Conservation (phyloP, 2,329 filamentous ascomycete genomes). For the Aschersonia sp. region DNA sequence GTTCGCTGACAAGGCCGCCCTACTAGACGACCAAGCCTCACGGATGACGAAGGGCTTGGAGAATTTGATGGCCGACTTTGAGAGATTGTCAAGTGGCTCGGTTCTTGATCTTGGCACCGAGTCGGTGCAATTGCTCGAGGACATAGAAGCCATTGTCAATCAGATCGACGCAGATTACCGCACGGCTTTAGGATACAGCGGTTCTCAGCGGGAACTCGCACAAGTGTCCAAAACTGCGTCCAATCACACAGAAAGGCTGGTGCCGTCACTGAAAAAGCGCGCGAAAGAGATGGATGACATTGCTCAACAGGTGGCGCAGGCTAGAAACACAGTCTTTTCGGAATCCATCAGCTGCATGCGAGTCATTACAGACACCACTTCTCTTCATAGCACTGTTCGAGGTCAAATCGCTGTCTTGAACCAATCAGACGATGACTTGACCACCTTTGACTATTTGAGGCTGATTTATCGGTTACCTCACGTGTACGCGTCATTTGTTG, state of each 20-base stretch:
- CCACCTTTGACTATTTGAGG: constrained; percentile 68
- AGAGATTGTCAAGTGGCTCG: constrained; percentile 40
- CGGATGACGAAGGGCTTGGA: constrained; percentile 49
- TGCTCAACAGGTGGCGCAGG: constrained; percentile 42
- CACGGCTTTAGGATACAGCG: constrained; percentile 54
- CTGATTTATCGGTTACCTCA: constrained; percentile 73
- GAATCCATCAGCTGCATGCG: constrained; percentile 66
- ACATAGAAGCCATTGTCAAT: constrained; percentile 72
- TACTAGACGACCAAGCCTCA: constrained; percentile 45
- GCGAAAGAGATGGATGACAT: constrained; percentile 47
- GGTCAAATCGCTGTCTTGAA: constrained; percentile 57
- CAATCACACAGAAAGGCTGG: constrained; percentile 46
- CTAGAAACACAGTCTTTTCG: constrained; percentile 52
- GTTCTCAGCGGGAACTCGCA: constrained; percentile 43
- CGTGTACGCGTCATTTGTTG: constrained; percentile 77
- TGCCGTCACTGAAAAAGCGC: constrained; percentile 43
- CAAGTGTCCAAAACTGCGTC: constrained; percentile 51
- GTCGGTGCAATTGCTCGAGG: constrained; percentile 56
- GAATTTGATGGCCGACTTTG: constrained; percentile 47
- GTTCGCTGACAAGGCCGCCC: constrained; percentile 44
- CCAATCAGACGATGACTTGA: constrained; percentile 59
- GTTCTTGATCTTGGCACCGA: constrained; percentile 46
- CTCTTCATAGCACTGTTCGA: constrained; percentile 58
- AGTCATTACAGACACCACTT: constrained; percentile 66
- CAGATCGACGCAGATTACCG: constrained; percentile 83